These are phyloP conservation scores for Fusarium torreyae DNA, from an alignment of 2,329 filamentous ascomycete species.

Conservation along the genomic window DNA sequence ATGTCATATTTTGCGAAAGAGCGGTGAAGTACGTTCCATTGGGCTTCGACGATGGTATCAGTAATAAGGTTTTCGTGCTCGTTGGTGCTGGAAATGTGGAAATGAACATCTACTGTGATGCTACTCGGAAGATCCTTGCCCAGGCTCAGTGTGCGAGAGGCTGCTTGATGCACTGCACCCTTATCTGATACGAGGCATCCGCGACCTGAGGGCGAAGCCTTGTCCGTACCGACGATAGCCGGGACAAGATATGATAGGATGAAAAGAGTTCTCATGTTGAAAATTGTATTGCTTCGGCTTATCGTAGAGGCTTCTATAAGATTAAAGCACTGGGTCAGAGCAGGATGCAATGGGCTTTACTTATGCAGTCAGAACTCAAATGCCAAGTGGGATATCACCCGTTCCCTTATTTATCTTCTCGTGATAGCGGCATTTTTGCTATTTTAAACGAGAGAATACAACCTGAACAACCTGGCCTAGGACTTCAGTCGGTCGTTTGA, in stretches of 20 bases:
- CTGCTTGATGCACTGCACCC: not conserved
- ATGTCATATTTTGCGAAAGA: conserved; percentile 43
- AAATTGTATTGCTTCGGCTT: too few species aligned
- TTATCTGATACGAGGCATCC: conserved; percentile 20
- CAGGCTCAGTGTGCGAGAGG: not conserved
- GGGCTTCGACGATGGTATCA: conserved; percentile 30
- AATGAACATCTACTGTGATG: conserved; percentile 47
- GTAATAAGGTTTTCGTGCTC: conserved; percentile 39
- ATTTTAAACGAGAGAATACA: too few species aligned
- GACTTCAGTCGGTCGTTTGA: too few species aligned
- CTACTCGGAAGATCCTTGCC: conserved; percentile 34
- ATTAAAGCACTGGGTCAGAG: too few species aligned
- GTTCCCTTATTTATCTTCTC: too few species aligned
- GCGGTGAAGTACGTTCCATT: conserved; percentile 42
- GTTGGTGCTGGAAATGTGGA: conserved; percentile 48
- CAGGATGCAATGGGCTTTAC: too few species aligned
- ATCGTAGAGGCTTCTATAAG: too few species aligned
- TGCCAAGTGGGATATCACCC: too few species aligned
- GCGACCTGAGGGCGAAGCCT: not conserved
- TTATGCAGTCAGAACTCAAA: too few species aligned
- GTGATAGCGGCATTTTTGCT: too few species aligned
- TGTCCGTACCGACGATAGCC: not conserved
- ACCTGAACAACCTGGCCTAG: too few species aligned
- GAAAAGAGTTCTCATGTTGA: too few species aligned
- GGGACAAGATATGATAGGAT: not conserved